Percentiles rank a stretch among this genome's conserved stretches.
Conservation (phyloP, 345 rosid species). For the Gossypium ekmanianum region DNA sequence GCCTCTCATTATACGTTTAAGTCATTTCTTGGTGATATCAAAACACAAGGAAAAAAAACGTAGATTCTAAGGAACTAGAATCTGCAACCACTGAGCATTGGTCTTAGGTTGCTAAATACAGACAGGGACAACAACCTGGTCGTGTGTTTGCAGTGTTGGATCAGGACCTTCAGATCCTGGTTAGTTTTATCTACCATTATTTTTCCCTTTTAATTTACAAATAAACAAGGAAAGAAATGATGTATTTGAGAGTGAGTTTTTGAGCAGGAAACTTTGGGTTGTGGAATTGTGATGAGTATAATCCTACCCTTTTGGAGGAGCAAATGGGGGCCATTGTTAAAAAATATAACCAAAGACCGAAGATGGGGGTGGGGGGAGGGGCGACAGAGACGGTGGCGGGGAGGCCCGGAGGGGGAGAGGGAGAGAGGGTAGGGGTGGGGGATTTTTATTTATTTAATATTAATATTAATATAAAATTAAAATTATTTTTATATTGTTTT, state of each 20-base stretch:
- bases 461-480: too few species aligned
- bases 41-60: not conserved
- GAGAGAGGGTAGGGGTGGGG: too few species aligned
- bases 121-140: slow-evolving; percentile 6
- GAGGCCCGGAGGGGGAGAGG: too few species aligned
- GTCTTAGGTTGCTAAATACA: not conserved
- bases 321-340: slow-evolving; percentile 39
- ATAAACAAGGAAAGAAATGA: not conserved
- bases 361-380: too few species aligned
- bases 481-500: too few species aligned
- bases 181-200: not conserved
- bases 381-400: too few species aligned
- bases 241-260: not conserved
- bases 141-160: not conserved
- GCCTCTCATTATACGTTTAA: not conserved
- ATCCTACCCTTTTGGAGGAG: slow-evolving; percentile 37
- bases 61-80: not conserved
- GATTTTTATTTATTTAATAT: too few species aligned
- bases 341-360: too few species aligned
- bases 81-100: not conserved
- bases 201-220: not conserved
- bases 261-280: slow-evolving; percentile 48
- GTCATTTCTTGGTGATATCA: too few species aligned
- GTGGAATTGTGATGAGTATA: slow-evolving; percentile 33
- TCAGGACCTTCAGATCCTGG: slow-evolving; percentile 10